Evolutionary conservation across 352 stramenopile species (phyloP).

Genomic region (Elongisporangium anandrum): DNA sequence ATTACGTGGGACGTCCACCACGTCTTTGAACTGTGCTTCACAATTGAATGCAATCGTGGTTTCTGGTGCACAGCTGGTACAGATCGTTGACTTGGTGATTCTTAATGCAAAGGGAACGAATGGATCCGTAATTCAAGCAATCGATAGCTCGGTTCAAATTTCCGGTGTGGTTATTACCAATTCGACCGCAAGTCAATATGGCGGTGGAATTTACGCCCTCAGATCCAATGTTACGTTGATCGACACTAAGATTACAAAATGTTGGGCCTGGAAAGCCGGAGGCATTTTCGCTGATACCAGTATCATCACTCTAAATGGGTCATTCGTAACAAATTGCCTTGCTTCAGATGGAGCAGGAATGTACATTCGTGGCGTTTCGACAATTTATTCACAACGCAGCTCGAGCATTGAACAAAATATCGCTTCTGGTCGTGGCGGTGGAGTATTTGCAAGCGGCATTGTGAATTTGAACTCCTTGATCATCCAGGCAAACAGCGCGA

Average conservation of each 20-base stretch:
- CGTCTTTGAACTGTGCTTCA: slow-evolving; percentile 45
- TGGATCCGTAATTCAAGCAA: slow-evolving; percentile 26
- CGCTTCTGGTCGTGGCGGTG: slow-evolving; percentile 20
- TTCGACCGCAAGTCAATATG: slow-evolving; percentile 9
- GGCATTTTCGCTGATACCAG: slow-evolving; percentile 24
- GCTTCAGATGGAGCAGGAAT: slow-evolving; percentile 23
- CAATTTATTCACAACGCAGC: neutral
- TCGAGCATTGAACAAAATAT: slow-evolving; percentile 18
- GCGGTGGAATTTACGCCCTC: slow-evolving; percentile 26
- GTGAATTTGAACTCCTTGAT: slow-evolving; percentile 4
- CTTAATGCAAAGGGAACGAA: slow-evolving; percentile 7
- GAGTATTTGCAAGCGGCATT: slow-evolving; percentile 10
- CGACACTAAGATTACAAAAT: slow-evolving; percentile 11
- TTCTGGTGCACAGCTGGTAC: neutral
- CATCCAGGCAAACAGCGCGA: slow-evolving; percentile 23
- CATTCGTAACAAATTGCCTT: slow-evolving; percentile 9
- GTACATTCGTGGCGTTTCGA: slow-evolving; percentile 19
- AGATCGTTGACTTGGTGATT: slow-evolving; percentile 25
- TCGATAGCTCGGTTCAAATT: slow-evolving; percentile 9
- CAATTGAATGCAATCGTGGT: slow-evolving; percentile 11
- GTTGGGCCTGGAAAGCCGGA: slow-evolving; percentile 19
- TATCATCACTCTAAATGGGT: slow-evolving; percentile 9
- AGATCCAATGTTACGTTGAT: slow-evolving; percentile 20
- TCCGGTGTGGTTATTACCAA: slow-evolving; percentile 11
- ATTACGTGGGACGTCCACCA: slow-evolving; percentile 23